Conservation (phyloP, 75 land plant species). For the Selaginella tamariscina region DNA sequence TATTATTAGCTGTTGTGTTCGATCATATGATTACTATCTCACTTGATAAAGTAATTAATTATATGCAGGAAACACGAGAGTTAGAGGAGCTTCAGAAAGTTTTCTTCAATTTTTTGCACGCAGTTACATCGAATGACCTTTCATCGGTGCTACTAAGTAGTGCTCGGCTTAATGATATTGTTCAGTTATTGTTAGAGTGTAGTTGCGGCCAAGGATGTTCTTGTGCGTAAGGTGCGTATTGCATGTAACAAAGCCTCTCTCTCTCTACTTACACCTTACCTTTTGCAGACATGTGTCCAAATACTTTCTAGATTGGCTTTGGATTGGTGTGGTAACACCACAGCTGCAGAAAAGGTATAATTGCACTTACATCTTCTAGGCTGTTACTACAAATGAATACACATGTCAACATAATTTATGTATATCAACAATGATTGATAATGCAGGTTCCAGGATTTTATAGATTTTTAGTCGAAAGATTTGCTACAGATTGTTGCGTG, state of each 20-base stretch:
- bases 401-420: no score
- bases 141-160: slow-evolving; percentile 63
- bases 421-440: background rate
- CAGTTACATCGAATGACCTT: slow-evolving; percentile 57
- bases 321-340: slow-evolving; percentile 65
- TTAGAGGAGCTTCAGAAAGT: slow-evolving; percentile 68
- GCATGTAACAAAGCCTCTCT: background rate
- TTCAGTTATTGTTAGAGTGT: slow-evolving; percentile 52
- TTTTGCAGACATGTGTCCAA: slow-evolving; percentile 74
- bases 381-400: no score
- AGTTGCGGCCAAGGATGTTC: slow-evolving; percentile 72
- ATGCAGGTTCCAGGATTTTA: slow-evolving; percentile 89
- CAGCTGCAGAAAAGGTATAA: slow-evolving; percentile 69
- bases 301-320: slow-evolving; percentile 60
- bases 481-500: slow-evolving; percentile 79
- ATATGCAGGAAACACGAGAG: slow-evolving; percentile 81
- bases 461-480: slow-evolving; percentile 60
- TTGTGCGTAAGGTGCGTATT: slow-evolving; percentile 64
- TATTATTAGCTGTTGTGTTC: background rate
- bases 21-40: background rate
- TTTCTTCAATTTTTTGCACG: slow-evolving; percentile 71
- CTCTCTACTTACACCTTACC: background rate
- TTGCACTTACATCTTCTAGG: no score
- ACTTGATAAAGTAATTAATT: background rate
- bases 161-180: slow-evolving; percentile 46